These are phyloP conservation scores for Ajuga reptans DNA, from an alignment of 305 asterid species.

Conservation along the genomic window DNA sequence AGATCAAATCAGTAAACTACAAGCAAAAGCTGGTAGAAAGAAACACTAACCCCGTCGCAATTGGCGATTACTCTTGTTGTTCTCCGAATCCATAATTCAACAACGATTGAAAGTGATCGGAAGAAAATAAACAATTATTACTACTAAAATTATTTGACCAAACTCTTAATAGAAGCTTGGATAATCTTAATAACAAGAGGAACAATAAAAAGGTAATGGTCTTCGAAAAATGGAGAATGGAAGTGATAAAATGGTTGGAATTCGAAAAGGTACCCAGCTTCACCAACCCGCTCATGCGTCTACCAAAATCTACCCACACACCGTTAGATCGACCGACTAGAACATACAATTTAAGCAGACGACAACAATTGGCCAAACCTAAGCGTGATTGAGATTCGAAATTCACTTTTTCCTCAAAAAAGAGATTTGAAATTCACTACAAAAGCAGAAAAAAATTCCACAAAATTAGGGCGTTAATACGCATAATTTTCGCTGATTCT, in stretches of 20 bases:
- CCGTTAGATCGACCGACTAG: conserved; percentile 14
- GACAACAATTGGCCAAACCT: neutral
- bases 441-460: neutral
- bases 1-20: neutral
- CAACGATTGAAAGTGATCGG: conserved; percentile 3
- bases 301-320: conserved; percentile 30
- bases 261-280: conserved; percentile 38
- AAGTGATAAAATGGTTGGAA: conserved; percentile 36
- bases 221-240: conserved; percentile 26
- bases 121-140: neutral
- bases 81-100: conserved; percentile 35
- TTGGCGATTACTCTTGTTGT: conserved; percentile 38
- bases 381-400: neutral
- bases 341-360: neutral
- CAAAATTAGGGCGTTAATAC: neutral
- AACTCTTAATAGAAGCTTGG: conserved; percentile 29
- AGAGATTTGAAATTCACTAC: neutral
- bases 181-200: conserved; percentile 40
- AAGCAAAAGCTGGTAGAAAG: neutral
- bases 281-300: conserved; percentile 59
- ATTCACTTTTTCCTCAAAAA: no score
- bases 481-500: neutral
- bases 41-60: conserved; percentile 30
- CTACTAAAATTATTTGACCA: conserved; percentile 24
- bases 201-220: conserved; percentile 31